phyloP scores from a whole-genome alignment of 2,329 filamentous ascomycete species.

The Onygenales sp. region DNA sequence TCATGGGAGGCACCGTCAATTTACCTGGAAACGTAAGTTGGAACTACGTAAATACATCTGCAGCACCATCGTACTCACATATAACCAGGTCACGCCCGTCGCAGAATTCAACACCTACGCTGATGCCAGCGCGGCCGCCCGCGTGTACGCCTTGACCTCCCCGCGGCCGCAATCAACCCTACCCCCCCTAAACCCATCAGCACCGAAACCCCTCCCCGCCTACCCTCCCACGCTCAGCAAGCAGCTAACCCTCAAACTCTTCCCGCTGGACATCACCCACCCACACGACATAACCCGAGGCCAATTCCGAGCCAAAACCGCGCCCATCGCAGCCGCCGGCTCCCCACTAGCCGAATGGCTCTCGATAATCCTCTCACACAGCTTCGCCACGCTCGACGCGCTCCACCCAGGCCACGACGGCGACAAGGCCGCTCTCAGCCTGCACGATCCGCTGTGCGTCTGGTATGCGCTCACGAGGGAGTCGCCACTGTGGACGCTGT shows the following conservation, averaged over 20 bases:
- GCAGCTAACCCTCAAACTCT: constrained; percentile 57
- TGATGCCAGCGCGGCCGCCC: constrained; percentile 67
- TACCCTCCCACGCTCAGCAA: constrained; percentile 58
- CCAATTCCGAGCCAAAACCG: constrained; percentile 50
- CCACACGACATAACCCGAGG: constrained; percentile 55
- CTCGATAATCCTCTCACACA: constrained; percentile 59
- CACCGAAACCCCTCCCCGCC: constrained; percentile 38
- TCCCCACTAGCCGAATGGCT: constrained; percentile 69
- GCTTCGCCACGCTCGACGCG: constrained; percentile 58
- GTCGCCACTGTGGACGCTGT: constrained; percentile 28
- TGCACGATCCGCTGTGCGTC: constrained; percentile 70
- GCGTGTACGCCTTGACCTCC: constrained; percentile 69
- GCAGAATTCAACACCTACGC: constrained; percentile 96
- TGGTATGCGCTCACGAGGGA: constrained; percentile 62
- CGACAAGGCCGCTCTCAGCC: constrained; percentile 46
- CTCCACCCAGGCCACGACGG: constrained; percentile 48
- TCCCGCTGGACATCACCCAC: constrained; percentile 69
- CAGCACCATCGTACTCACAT: neutral
- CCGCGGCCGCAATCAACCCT: constrained; percentile 67
- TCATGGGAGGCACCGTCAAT: constrained; percentile 86
- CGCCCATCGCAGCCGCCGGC: constrained; percentile 47
- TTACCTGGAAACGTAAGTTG: constrained; percentile 66
- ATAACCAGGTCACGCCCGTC: constrained; percentile 52
- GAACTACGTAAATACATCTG: neutral
- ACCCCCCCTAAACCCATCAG: constrained; percentile 46